Evolutionary conservation across 306 rosid species (phyloP).

Genomic region (Carpinus fangiana): DNA sequence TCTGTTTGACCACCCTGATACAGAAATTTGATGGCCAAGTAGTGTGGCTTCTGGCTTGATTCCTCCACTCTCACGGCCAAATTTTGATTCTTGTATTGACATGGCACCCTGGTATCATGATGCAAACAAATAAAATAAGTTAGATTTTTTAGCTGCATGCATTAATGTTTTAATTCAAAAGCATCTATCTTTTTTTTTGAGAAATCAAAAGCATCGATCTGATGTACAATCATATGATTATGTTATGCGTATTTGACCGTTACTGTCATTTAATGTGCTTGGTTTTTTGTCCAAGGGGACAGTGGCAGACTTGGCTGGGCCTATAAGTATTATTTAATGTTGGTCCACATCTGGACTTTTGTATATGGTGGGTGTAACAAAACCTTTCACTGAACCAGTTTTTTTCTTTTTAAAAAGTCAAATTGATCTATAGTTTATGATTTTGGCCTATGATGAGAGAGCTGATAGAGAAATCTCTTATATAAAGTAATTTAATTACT

Average conservation of each 20-base stretch:
- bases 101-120: constrained; percentile 58
- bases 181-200: background rate
- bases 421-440: background rate
- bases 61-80: constrained; percentile 80
- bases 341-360: constrained; percentile 23
- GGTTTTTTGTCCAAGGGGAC: constrained; percentile 24
- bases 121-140: background rate
- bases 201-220: background rate
- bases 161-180: background rate
- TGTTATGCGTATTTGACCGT: constrained; percentile 42
- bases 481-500: no score
- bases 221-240: constrained; percentile 4
- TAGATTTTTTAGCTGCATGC: no score
- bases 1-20: constrained; percentile 98
- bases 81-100: constrained; percentile 63
- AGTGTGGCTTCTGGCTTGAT: constrained; percentile 69
- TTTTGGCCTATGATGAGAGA: background rate
- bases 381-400: constrained; percentile 9
- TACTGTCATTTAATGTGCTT: constrained; percentile 27
- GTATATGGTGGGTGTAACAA: constrained; percentile 20
- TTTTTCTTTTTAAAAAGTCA: background rate
- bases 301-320: background rate
- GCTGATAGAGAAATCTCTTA: background rate
- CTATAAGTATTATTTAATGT: constrained; percentile 10
- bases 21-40: constrained; percentile 62